Base-by-base conservation (phyloP, 805 yeast species). In the Brettanomyces naardenensis region DNA sequence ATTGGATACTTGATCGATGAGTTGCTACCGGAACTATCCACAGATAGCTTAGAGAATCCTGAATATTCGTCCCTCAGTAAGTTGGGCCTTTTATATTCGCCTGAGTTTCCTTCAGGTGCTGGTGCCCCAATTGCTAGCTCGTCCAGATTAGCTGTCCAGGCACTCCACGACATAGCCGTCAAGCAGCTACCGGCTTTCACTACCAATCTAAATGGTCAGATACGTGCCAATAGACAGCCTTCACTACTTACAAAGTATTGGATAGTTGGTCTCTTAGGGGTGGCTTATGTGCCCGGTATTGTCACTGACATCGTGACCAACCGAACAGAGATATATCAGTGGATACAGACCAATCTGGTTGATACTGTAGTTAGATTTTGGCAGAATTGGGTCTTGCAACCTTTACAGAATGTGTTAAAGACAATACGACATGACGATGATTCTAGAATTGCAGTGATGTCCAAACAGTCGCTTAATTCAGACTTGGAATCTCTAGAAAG, bases 401-500 rank as follows among this genome's bases (percentile, higher is more conserved):
- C 97, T 1, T 52, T 84, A 15, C 64, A 65, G 30, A 79, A 83
- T 48, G 79, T 90, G 45, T 62, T 86, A 46, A 69, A 75, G 33
- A 87, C 95, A 0, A 78, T 90, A n/a, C 69, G 92, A 37, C 92
- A 85, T 56, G 97, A 89, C 53, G 81, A 82, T 13, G 66, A 68
- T 27, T 73, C 80, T 1, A 73, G 79, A 41, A 74, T 88, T 31
- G 82, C 95, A 0, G 72, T 88, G 18, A 78, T 85, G 60, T 77
- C 90, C 3, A 81, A 82, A 53, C 81, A 83, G 38, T 81, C 95
- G 1, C 65, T 92, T 14, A 69, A 73, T 27, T 75, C 92, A 1
- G 97, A 89, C 49, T 63, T 87, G 46, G 75, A 77, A 33, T 82
- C 95, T 2, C 66, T 90, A 37, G 88, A 87, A 52, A 60, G 96